Base-by-base conservation (phyloP, 2,329 filamentous ascomycete species). In the Cladosporium sp. region DNA sequence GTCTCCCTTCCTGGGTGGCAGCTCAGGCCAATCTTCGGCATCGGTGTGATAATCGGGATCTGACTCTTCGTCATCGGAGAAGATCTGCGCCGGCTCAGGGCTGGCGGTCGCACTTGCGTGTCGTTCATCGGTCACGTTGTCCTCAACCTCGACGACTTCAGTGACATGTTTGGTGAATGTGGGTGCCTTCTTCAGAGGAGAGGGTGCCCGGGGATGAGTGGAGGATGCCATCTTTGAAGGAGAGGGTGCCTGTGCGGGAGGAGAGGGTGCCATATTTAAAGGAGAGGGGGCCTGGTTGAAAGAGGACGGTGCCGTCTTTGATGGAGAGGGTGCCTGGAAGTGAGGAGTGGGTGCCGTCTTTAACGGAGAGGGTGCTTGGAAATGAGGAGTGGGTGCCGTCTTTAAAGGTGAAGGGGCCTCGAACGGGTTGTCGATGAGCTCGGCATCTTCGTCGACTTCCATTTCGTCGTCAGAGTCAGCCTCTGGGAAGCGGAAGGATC, bases 401-500 rank as follows among this genome's bases (percentile, higher is more conserved):
- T 42, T 42, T n/a, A 22, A 19, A 19, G 39, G 39, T 22, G 39
- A 42, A 4, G 36, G 36, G 15, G 36, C 36, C 36, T 40, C 17
- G 28, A 45, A 55, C 15, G 40, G n/a, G 36, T 45, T 55, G 17
- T 55, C 51, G 20, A 45, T 55, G 39, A 47, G 13, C 55, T 50
- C 45, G 9, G 37, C 62, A 37, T 63, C 62, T 47, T 61, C 60
- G 37, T 68, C 66, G 50, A 71, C 68, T 58, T 69, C 67, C 62
- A 71, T 70, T 60, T 70, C 67, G 25, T 69, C 69, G 47, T 70
- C 69, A 37, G 60, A 64, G 54, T 70, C 68, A 15, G 58, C 51
- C 10, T 71, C 69, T 12, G 65, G 65, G 34, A 70, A 62, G 9
- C 68, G 52, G 62, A 69, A 71, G 12, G 64, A 70, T 32, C 62